A percentile compares a stretch with the other conserved stretches of the same genome.
These are phyloP conservation scores for Fusarium tuaranense DNA, from an alignment of 2,329 filamentous ascomycete genomes.

Conservation along the genomic window DNA sequence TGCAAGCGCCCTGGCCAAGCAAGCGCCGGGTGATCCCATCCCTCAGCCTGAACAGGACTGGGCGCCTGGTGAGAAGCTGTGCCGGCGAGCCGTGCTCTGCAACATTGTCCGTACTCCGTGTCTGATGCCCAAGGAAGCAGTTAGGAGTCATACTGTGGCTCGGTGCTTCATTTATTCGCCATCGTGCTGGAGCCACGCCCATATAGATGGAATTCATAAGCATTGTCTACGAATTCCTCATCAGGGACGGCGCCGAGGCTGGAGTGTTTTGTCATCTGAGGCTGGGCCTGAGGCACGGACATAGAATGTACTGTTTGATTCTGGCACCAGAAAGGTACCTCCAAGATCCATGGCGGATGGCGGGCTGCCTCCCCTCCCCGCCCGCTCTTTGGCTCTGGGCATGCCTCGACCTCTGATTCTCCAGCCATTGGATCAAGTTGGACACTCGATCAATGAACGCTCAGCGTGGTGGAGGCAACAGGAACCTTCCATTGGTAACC, in stretches of 20 bases:
- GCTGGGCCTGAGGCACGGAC: constrained; percentile 12
- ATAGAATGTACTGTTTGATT: not conserved
- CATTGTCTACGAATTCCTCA: constrained; percentile 31
- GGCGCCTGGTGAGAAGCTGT: constrained; percentile 22
- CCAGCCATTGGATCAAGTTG: constrained; percentile 7
- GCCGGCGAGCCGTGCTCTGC: constrained; percentile 30
- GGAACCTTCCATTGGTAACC: constrained; percentile 28
- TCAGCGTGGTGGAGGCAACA: constrained; percentile 15
- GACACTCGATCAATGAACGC: constrained; percentile 5
- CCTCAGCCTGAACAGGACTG: constrained; percentile 14
- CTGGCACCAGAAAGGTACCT: constrained; percentile 5
- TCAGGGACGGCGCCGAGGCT: constrained; percentile 15
- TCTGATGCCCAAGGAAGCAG: not conserved
- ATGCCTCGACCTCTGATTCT: constrained; percentile 9
- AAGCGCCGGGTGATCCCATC: constrained; percentile 29
- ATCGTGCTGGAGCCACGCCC: constrained; percentile 1
- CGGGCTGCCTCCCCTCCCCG: constrained; percentile 5
- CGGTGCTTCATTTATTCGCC: constrained; percentile 1
- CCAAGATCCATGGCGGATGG: constrained; percentile 2
- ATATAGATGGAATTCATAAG: constrained; percentile 16
- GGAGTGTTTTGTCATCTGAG: constrained; percentile 3
- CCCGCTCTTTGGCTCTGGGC: constrained; percentile 10
- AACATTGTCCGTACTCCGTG: constrained; percentile 8
- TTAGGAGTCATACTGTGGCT: constrained; percentile 5
- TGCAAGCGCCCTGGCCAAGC: constrained; percentile 17